Base-by-base conservation (phyloP, 805 yeast species). In the Candida orba region DNA sequence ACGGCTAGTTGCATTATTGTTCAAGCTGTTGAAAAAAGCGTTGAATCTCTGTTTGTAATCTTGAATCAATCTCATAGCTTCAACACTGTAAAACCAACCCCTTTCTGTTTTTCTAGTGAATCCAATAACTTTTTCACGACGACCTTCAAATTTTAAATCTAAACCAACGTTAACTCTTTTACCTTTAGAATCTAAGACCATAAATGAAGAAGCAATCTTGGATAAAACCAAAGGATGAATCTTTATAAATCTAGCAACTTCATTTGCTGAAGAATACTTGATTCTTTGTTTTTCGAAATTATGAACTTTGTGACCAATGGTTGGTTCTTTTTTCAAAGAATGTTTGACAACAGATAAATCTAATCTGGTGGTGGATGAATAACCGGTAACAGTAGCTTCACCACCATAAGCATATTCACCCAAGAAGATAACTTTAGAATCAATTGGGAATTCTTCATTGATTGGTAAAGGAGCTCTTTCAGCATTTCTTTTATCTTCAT, bases 321-420 rank as follows among this genome's bases (percentile, higher is more conserved):
- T 66, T 14, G 93, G 87, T 52, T 86, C 93, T 7, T 61, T 43
- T 41, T 69, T 67, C 10, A 62, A 60, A 4, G 68, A 59, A 34
- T 72, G 68, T 48, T 71, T 73, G 14, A 73, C 67, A 15, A 90
- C 81, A 44, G 80, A 74, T 29, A 76, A 48, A 18, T 70, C 68
- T 45, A 84, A 64, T 50, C 73, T 66, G 9, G 64, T 57, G 7
- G 61, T 61, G 22, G 71, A 68, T 27, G 69, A 70, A 55, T 82
- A 77, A 0, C 85, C 91, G 39, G 73, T 74, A 37, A 85, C 75
- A 20, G 68, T 68, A 5, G 88, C 86, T 36, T 84, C 79, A 6
- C 87, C 76, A 43, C 99, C 98, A 59, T 87, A 93, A 2, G 90
- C 95, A 62, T 80, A 79, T 24, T 81, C 87, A 39, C 97, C 95